These are phyloP conservation scores for Xerocomellus chrysenteron DNA, from an alignment of 768 basidiomycete species.

Conservation along the genomic window DNA sequence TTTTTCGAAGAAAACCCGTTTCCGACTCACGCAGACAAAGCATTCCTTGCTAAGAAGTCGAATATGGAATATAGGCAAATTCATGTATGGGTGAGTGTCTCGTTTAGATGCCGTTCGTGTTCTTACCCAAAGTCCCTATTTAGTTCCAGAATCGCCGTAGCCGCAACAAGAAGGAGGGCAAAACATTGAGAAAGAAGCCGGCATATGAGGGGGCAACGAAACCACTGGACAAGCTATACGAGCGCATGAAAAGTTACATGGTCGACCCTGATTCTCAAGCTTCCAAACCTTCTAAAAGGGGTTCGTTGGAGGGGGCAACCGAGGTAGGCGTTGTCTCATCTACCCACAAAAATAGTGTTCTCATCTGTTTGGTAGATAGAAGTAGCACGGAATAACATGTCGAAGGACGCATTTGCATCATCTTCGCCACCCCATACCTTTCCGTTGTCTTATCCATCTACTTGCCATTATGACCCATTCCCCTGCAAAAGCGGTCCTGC, in stretches of 20 bases:
- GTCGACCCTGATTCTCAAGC: background rate
- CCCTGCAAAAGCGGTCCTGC: conserved; percentile 9
- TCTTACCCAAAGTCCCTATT: no score
- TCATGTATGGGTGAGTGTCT: conserved; percentile 18
- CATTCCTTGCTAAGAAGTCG: conserved; percentile 9
- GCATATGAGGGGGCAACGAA: background rate
- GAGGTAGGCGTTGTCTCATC: background rate
- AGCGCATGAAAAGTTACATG: background rate
- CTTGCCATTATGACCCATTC: conserved; percentile 18
- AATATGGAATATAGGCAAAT: conserved; percentile 17
- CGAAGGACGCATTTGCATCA: background rate
- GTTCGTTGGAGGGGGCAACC: background rate
- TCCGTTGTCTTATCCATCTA: conserved; percentile 14
- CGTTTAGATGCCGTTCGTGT: no score
- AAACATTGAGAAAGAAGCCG: background rate
- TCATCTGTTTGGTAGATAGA: background rate
- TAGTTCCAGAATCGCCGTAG: conserved; percentile 18
- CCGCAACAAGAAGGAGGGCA: conserved; percentile 6
- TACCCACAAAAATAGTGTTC: no score
- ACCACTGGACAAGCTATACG: background rate
- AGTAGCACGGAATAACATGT: accelerated
- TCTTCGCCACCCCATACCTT: conserved; percentile 17
- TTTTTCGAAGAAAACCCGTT: conserved; percentile 17
- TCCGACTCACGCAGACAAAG: conserved; percentile 8
- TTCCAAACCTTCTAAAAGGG: accelerated